Base-by-base conservation (phyloP, 805 yeast species). In the Millerozyma acaciae region DNA sequence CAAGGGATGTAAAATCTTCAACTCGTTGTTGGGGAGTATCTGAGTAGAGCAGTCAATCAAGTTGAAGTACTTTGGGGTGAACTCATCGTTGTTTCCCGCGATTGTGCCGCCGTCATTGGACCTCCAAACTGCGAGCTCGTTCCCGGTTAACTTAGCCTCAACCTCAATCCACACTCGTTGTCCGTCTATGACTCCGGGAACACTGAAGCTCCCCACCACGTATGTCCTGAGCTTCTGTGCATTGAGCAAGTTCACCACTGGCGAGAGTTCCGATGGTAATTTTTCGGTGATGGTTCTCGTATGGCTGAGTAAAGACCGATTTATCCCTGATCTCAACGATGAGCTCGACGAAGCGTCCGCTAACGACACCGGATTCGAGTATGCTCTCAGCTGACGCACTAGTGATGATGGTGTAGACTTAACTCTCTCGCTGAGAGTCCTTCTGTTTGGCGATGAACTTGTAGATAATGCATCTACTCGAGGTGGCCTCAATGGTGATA, bases 171-270 rank as follows among this genome's bases (percentile, higher is more conserved):
- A 65, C 15, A 47, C 46, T 16, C 39, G 41, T 26, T 55, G 54
- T 20, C 45, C 51, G 5, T 41, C 39, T 14, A 46, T 35, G 15
- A 38, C 26, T 13, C 47, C 50, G n/a, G 50, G 47, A 20, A 55
- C 60, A 56, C 46, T 50, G 66, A 71, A 47, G 3, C 58, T 57
- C 14, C 84, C 83, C 33, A 68, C 74, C 28, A 63, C 67, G 53
- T 86, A 85, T 6, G 75, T 65, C 30, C 95, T 68, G 16, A 76
- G 68, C 40, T 76, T 76, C 50, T 86, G 95, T 13, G 88, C 78
- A 28, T 75, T 73, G 35, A 84, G 65, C 43, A 86, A 65, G 14
- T 85, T 79, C 23, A 85, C 73, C 8, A 84, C 70, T 0, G 95
- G 94, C 10, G 76, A 57, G 50, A 86, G 65, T 50, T 84, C 90